Evolutionary conservation across 163 green algal genomes (phyloP).

Genomic region (Scenedesmus sp.): DNA sequence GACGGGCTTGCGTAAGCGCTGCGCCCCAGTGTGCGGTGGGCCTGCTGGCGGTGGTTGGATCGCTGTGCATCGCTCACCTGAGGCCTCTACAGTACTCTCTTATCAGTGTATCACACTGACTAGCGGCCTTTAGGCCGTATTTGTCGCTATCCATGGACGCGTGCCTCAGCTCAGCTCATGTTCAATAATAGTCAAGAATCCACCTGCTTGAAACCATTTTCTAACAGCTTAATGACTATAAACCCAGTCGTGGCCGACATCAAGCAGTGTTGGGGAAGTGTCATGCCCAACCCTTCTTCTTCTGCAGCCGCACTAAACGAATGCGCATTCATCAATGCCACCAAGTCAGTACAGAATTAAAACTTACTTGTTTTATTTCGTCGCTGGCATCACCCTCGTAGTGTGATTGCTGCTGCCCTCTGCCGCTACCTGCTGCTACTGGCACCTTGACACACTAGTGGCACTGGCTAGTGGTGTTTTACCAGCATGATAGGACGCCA

Average conservation of each 20-base stretch:
- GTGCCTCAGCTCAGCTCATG: background rate
- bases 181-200: background rate
- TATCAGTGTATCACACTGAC: slow-evolving; percentile 34
- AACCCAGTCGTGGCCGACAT: background rate
- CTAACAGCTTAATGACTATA: background rate
- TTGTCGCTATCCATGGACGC: background rate
- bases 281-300: background rate
- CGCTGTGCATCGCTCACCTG: slow-evolving; percentile 26
- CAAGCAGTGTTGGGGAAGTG: background rate
- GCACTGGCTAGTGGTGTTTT: background rate
- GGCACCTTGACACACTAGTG: background rate
- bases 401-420: background rate
- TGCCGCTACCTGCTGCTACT: background rate
- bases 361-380: background rate
- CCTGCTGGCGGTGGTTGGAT: background rate
- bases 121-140: slow-evolving; percentile 38
- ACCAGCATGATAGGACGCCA: background rate
- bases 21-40: background rate
- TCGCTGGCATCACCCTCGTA: background rate
- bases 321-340: background rate
- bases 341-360: too few species aligned
- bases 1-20: background rate
- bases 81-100: slow-evolving; percentile 41
- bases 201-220: background rate
- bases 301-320: background rate